These are phyloP conservation scores for Auxenochlorella pyrenoidosa DNA, from an alignment of 139 green algal species.

Conservation along the genomic window DNA sequence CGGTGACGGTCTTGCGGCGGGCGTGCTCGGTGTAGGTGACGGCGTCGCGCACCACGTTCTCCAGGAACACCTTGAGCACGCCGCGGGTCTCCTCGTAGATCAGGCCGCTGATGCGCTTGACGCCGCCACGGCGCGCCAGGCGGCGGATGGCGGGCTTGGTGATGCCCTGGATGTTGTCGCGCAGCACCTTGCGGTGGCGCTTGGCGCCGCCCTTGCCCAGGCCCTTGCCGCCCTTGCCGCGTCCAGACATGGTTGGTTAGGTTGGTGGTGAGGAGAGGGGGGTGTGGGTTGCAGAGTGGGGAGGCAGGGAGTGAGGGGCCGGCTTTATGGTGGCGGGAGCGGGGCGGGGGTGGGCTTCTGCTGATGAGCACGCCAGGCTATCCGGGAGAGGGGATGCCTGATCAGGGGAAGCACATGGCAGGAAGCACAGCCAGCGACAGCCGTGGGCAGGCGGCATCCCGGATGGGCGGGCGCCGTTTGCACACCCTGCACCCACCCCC, in stretches of 20 bases:
- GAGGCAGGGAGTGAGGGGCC: no score
- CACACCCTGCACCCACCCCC: no score
- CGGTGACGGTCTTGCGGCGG: slow-evolving; percentile 95
- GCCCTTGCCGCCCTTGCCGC: slow-evolving; percentile 95
- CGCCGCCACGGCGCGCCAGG: slow-evolving; percentile 82
- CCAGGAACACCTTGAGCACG: slow-evolving; percentile 93
- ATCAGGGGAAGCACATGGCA: no score
- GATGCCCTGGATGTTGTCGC: slow-evolving; percentile 72
- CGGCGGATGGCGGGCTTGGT: slow-evolving; percentile 89
- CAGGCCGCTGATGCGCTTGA: slow-evolving; percentile 89
- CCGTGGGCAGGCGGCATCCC: no score
- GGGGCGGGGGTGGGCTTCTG: no score
- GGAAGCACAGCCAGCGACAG: no score
- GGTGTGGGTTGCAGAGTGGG: no score
- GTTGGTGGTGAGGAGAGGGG: no score
- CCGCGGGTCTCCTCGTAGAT: slow-evolving; percentile 93
- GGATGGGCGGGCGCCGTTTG: no score
- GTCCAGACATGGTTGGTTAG: slow-evolving; percentile 83
- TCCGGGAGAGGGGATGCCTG: no score
- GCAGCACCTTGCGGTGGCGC: slow-evolving; percentile 91
- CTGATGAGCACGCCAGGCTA: no score
- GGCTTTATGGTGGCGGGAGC: no score
- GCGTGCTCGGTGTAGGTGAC: slow-evolving; percentile 99
- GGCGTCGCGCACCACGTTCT: slow-evolving; percentile 93
- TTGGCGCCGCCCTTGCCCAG: slow-evolving; percentile 93